A percentile compares a stretch with the other conserved stretches of the same genome.
Conservation (phyloP, 1,284 basidiomycete genomes). For the Melampsora abietis-canadensis region DNA sequence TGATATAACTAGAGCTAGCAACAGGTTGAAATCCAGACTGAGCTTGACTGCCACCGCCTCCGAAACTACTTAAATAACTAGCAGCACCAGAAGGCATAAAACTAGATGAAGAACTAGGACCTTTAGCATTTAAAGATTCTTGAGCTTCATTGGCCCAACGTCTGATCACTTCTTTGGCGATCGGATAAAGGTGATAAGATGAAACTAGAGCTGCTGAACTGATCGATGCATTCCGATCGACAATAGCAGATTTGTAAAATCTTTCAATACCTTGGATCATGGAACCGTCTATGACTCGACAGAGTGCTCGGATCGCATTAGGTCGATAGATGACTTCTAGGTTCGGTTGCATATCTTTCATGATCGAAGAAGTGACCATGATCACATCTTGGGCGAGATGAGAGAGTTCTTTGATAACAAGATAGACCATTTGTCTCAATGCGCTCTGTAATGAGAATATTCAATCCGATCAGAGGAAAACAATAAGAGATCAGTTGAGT, state of each 20-base stretch:
- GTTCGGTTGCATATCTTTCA: constrained; percentile 99
- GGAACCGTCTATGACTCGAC: constrained; percentile 93
- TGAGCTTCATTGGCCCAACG: constrained; percentile 98
- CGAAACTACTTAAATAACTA: constrained; percentile 62
- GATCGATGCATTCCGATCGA: constrained; percentile 93
- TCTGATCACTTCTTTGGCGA: constrained; percentile 89
- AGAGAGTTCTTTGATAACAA: constrained; percentile 96
- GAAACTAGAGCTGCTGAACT: constrained; percentile 94
- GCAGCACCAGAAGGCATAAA: constrained; percentile 60
- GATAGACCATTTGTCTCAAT: constrained; percentile 94
- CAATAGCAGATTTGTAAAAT: constrained; percentile 98
- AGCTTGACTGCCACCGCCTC: constrained; percentile 53
- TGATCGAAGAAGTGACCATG: constrained; percentile 99
- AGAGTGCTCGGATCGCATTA: constrained; percentile 93
- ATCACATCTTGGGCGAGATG: constrained; percentile 97
- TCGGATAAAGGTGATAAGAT: constrained; percentile 91
- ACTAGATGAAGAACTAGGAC: constrained; percentile 44
- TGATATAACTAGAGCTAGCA: constrained; percentile 81
- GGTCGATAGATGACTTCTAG: constrained; percentile 97
- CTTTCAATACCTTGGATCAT: constrained; percentile 98
- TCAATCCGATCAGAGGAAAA: neutral
- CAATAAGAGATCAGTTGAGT: constrained; percentile 1
- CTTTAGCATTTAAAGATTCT: constrained; percentile 87
- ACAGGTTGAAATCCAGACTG: constrained; percentile 67
- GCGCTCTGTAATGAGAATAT: constrained; percentile 66